Percentiles rank a stretch among this genome's conserved stretches.
Evolutionary conservation across 441 rosid species (phyloP).

Genomic region (Brassica balearica): DNA sequence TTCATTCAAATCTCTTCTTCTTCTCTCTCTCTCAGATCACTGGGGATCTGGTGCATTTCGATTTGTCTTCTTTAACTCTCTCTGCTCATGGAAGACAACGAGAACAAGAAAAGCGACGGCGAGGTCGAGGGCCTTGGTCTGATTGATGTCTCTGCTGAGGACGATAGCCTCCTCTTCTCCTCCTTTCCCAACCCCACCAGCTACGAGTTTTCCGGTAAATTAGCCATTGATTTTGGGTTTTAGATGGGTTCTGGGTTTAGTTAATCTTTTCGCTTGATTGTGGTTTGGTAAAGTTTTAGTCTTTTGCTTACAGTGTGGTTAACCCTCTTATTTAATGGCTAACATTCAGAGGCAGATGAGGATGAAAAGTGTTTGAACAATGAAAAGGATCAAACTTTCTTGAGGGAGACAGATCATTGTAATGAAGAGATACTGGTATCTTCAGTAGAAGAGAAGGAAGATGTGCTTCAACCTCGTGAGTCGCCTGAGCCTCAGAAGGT

Average conservation of each 20-base stretch:
- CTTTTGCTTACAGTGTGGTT: conserved; percentile 10
- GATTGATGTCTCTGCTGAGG: conserved; percentile 78
- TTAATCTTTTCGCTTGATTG: neutral
- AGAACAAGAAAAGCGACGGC: conserved; percentile 39
- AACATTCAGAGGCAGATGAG: conserved; percentile 49
- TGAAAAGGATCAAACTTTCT: conserved; percentile 42
- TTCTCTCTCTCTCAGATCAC: conserved; percentile 5
- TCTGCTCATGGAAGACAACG: conserved; percentile 59
- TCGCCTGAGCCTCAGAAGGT: conserved; percentile 50
- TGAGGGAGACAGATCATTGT: conserved; percentile 33
- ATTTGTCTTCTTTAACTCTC: neutral
- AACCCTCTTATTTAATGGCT: conserved; percentile 15
- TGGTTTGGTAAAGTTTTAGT: neutral
- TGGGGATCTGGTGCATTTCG: conserved; percentile 1
- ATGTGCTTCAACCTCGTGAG: conserved; percentile 48
- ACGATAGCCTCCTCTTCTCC: conserved; percentile 76
- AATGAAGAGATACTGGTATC: conserved; percentile 34
- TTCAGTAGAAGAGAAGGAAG: conserved; percentile 46
- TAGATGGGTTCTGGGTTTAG: conserved; percentile 11
- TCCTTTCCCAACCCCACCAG: conserved; percentile 44
- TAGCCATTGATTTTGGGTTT: neutral
- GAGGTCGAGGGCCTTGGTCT: conserved; percentile 59
- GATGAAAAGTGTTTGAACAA: conserved; percentile 40
- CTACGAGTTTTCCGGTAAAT: conserved; percentile 45
- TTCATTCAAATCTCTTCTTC: conserved; percentile 27